Evolutionary conservation across 2,329 filamentous ascomycete genomes (phyloP), one percentile per base, ranked within the genome.

Genomic region (Pseudogymnoascus sp.): DNA sequence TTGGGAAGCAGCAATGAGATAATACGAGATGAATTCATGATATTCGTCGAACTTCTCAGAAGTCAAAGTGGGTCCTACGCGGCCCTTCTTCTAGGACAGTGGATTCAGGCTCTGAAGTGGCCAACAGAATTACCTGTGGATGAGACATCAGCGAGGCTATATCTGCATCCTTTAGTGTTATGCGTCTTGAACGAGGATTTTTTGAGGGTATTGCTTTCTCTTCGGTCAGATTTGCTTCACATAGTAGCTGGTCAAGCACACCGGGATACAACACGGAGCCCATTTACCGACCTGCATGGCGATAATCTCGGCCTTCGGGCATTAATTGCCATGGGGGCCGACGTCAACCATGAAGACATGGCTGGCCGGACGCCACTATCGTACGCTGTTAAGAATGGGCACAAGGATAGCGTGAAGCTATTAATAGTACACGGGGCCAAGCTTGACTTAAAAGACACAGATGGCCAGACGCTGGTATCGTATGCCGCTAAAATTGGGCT

Each of bases 361-460:
- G 11, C 15, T 36, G 61, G 44, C 9, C 33, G 21, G 36, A 63
- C 59, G 11, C 47, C 60, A n/a, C 31, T 64, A 29, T 44, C 15
- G 2, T 41, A 17, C 4, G 62, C 64, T 15, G 40, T 33, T n/a
- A n/a, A 47, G n/a, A 26, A 24, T 0, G 61, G 60, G 3, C 8
- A 63, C 5, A 58, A 57, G 15, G 10, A 6, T 15, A 21, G 63
- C 3, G 13, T 64, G 1, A 6, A 50, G 26, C 1, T 47, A 1
- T 47, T 66, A n/a, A 26, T 68, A 9, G 50, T 60, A 4, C 54
- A 47, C 1, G 37, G 31, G 6, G 29, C 44, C 10, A 31, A 63
- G 5, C 8, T 61, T 2, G 13, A 59, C 5, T 24, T n/a, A n/a
- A 50, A 15, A 13, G 41, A 50, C 13, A 2, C 37, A 15, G 41